Evolutionary conservation across 2,329 filamentous ascomycete species (phyloP), one percentile per base, ranked within the genome.

Genomic region (Mycosphaerelloides madeirae): DNA sequence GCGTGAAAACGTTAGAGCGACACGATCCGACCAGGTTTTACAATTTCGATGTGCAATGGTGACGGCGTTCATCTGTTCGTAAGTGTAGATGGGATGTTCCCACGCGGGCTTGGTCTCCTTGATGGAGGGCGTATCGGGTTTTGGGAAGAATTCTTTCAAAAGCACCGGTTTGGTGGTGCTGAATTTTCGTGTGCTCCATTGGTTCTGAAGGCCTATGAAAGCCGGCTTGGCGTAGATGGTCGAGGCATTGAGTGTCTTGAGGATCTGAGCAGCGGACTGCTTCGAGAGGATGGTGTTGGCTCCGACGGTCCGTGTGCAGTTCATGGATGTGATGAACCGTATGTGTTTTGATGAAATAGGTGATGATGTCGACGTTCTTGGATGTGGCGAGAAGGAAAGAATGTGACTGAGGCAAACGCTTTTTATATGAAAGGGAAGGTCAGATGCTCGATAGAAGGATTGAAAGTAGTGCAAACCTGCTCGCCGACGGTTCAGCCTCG

Each of bases 1-100:
- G 6, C 86, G 80, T 38, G 96, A 84, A 52, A 87, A 80, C 46
- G 79, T 77, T 62, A 93, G 82, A 2, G 93, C 93, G 3, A 84
- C 68, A 70, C 80, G 82, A 64, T 98, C 93, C 3, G 88, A 85
- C 61, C 80, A 75, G 11, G 79, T 84, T 58, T 80, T 76, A 1
- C 85, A 80, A 54, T 83, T 66, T 18, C 91, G 84, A 63, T 97
- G 91, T 16, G 84, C 87, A 3, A 91, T 79, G 35, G 75, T 72
- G 38, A 97, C 80, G 16, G 66, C 63, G 18, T 78, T 72, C 85
- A 97, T 93, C 64, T 96, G 84, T 50, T 85, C 75, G 60, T 85
- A 77, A 20, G 84, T 86, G 65, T 87, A 95, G 48, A 69, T 57
- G 38, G 72, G 73, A 59, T 76, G 73, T 5, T 65, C 60, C 73